Percentiles rank a stretch among this genome's conserved stretches.
These are phyloP conservation scores for Leptodermis oblonga DNA, from an alignment of 257 asterid species.

Conservation along the genomic window DNA sequence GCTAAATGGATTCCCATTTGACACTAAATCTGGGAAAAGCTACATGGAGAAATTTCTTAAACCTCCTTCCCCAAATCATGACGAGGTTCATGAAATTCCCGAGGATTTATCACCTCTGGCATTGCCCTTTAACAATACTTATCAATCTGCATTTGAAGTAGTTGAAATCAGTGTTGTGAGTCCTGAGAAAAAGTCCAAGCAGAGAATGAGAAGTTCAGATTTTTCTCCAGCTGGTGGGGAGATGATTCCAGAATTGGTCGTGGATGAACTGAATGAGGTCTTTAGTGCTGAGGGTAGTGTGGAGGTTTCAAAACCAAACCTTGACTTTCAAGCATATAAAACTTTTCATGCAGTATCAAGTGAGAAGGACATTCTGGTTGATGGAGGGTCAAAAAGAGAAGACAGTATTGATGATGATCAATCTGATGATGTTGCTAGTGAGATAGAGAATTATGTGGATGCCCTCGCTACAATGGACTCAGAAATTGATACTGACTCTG, in stretches of 20 bases:
- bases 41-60: slow-evolving; percentile 72
- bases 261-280: slow-evolving; percentile 33
- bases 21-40: slow-evolving; percentile 63
- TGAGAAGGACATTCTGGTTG: slow-evolving; percentile 42
- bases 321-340: slow-evolving; percentile 30
- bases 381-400: slow-evolving; percentile 43
- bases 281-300: slow-evolving; percentile 22
- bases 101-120: slow-evolving; percentile 34
- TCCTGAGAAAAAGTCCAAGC: slow-evolving; percentile 39
- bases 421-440: slow-evolving; percentile 69
- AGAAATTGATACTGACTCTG: slow-evolving; percentile 66
- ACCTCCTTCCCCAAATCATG: slow-evolving; percentile 68
- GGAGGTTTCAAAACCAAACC: slow-evolving; percentile 32
- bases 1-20: slow-evolving; percentile 74
- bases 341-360: slow-evolving; percentile 30
- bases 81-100: slow-evolving; percentile 51
- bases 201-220: slow-evolving; percentile 34
- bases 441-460: slow-evolving; percentile 70
- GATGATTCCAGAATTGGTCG: slow-evolving; percentile 22
- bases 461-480: slow-evolving; percentile 77
- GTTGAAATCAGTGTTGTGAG: slow-evolving; percentile 38
- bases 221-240: slow-evolving; percentile 37
- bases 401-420: slow-evolving; percentile 40
- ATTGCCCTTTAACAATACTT: slow-evolving; percentile 30
- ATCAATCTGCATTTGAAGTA: slow-evolving; percentile 36